Evolutionary conservation across 1,284 basidiomycete genomes (phyloP).

Genomic region (Clitocybe nebularis): DNA sequence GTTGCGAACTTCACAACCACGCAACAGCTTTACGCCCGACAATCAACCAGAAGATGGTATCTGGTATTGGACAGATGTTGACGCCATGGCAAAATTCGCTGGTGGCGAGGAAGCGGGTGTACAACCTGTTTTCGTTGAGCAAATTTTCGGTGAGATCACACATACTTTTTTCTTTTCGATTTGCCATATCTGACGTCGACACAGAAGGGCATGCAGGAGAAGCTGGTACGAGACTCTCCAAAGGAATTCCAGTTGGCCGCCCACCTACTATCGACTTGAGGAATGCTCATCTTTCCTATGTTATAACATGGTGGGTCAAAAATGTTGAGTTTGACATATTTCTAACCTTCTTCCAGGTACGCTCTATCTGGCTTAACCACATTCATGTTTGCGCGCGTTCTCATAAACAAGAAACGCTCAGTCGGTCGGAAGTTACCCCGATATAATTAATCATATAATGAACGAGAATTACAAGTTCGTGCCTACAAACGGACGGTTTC

Average conservation of each 20-base stretch:
- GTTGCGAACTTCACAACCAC: slow-evolving; percentile 65
- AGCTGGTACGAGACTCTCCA: slow-evolving; percentile 56
- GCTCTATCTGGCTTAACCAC: slow-evolving; percentile 66
- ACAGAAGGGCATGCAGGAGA: slow-evolving; percentile 80
- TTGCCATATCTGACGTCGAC: slow-evolving; percentile 4
- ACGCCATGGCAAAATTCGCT: slow-evolving; percentile 77
- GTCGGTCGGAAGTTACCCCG: slow-evolving; percentile 37
- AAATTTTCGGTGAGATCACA: slow-evolving; percentile 76
- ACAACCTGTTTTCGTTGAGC: slow-evolving; percentile 84
- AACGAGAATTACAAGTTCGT: too few relatives aligned
- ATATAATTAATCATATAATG: too few relatives aligned
- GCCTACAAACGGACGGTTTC: too few relatives aligned
- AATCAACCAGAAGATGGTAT: slow-evolving; percentile 78
- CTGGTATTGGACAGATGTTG: slow-evolving; percentile 93
- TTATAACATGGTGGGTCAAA: slow-evolving; percentile 91
- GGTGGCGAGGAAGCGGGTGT: slow-evolving; percentile 68
- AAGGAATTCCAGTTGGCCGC: slow-evolving; percentile 85
- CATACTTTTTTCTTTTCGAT: too few relatives aligned
- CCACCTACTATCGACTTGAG: slow-evolving; percentile 84
- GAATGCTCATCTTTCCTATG: slow-evolving; percentile 95
- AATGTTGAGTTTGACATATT: slow-evolving; percentile 6
- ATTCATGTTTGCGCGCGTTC: slow-evolving; percentile 57
- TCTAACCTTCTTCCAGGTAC: slow-evolving; percentile 46
- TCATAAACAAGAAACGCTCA: slow-evolving; percentile 44
- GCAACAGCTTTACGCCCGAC: slow-evolving; percentile 84